Base-by-base conservation (phyloP, 208 protist species). In the Leishmania tarentolae region DNA sequence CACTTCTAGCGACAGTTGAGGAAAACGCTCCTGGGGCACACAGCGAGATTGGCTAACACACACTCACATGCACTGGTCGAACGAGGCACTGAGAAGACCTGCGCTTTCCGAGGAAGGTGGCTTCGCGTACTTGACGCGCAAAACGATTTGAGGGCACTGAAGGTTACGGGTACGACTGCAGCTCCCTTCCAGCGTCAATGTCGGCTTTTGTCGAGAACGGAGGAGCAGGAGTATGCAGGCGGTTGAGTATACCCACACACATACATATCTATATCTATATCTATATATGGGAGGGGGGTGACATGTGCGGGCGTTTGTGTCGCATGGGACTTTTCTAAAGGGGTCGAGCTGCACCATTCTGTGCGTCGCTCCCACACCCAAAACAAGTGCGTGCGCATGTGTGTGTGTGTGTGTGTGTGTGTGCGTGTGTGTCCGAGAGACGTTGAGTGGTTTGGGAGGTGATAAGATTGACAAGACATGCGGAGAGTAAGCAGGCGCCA, bases 371-470 rank as follows among this genome's bases (percentile, higher is more conserved):
- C 24, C 11, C 6, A 47, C 61, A 47, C 61, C 61, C 7, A n/a
- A 35, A 6, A 17, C 61, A 66, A 66, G 61, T n/a, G 31, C 61
- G 17, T 1, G 2, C 5, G n/a, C 40, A n/a, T 35, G 35, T 46
- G 66, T 69, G 31, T 68, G 61, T 68, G 61, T 68, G 61, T 68
- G 61, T 68, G 61, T 57, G 70, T 75, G 0, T 75, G 47, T 57
- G n/a, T 53, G 24, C 13, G 47, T 1, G 46, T 1, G 46, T 61
- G 24, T 63, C 17, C 3, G 11, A 3, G 35, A 17, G 19, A 3
- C 17, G 50, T 1, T 15, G 72, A 59, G 35, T 7, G 7, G 44
- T 2, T 42, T 24, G 11, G 11, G 69, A 28, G 46, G 69, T 7
- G 5, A n/a, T 2, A 17, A 35, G 24, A 11, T 2, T 1, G 5